These are phyloP conservation scores for Cicer judaicum DNA, from an alignment of 306 rosid genomes.

Conservation along the genomic window DNA sequence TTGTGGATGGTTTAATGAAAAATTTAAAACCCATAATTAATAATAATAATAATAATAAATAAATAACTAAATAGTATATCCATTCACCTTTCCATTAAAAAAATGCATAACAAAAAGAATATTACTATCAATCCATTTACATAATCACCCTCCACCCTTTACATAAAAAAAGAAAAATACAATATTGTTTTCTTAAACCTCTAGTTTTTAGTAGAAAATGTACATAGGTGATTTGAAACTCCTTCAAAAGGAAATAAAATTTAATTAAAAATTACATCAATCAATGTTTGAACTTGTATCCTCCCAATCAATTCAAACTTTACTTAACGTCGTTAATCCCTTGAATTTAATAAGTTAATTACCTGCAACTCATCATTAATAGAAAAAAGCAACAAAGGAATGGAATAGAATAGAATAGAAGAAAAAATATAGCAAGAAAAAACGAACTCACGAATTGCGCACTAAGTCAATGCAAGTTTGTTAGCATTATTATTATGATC, in stretches of 20 bases:
- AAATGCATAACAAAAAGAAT: background rate
- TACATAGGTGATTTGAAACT: too few species aligned
- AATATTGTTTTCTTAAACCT: too few species aligned
- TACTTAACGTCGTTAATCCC: too few species aligned
- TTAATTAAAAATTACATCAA: too few species aligned
- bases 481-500: background rate
- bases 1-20: background rate
- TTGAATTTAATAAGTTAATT: too few species aligned
- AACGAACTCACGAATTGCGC: constrained; percentile 26
- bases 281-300: too few species aligned
- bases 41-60: too few species aligned
- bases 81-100: too few species aligned
- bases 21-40: background rate
- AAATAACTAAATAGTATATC: background rate
- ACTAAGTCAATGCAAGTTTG: constrained; percentile 47
- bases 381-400: background rate
- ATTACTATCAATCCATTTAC: constrained; percentile 30
- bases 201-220: too few species aligned
- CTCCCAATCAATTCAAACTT: too few species aligned
- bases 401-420: constrained; percentile 9
- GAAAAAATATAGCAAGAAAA: background rate
- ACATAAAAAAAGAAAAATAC: background rate
- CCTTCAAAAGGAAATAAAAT: too few species aligned
- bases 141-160: constrained; percentile 2
- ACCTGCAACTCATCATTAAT: background rate